phyloP scores from a whole-genome alignment of 306 rosid species.

The Trifolium fragiferum region DNA sequence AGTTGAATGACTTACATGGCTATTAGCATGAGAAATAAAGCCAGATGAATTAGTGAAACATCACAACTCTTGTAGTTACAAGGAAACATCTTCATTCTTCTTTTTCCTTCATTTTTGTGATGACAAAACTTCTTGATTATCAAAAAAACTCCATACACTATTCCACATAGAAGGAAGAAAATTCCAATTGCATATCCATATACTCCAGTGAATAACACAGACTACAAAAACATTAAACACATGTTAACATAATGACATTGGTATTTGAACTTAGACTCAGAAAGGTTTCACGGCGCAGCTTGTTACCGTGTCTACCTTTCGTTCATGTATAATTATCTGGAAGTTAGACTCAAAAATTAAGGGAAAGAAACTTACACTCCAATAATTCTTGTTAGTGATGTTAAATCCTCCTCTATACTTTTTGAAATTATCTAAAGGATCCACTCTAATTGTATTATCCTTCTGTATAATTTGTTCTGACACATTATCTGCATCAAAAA shows the following conservation, averaged over 20 bases:
- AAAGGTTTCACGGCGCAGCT: not conserved
- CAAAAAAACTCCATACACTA: constrained; percentile 52
- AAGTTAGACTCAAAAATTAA: constrained; percentile 13
- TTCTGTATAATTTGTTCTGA: constrained; percentile 39
- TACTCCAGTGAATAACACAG: constrained; percentile 69
- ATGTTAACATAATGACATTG: constrained; percentile 29
- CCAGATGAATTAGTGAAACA: constrained; percentile 51
- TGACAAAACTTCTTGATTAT: constrained; percentile 35
- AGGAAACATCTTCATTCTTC: constrained; percentile 44
- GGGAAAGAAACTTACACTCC: constrained; percentile 66
- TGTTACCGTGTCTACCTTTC: too few relatives aligned
- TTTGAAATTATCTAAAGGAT: constrained; percentile 62
- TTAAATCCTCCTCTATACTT: constrained; percentile 79
- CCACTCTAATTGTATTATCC: constrained; percentile 66
- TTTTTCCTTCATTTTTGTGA: constrained; percentile 40
- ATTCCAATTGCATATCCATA: constrained; percentile 73
- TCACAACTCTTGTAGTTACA: constrained; percentile 51
- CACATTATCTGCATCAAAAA: constrained; percentile 44
- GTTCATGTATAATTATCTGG: not conserved
- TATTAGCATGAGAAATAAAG: constrained; percentile 56
- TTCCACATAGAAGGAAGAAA: constrained; percentile 72
- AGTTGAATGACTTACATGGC: constrained; percentile 66
- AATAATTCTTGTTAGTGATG: constrained; percentile 85
- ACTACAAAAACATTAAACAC: constrained; percentile 51
- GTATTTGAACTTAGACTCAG: not conserved